phyloP scores from a whole-genome alignment of 495 filamentous ascomycete species.

The Annulohypoxylon nitens region DNA sequence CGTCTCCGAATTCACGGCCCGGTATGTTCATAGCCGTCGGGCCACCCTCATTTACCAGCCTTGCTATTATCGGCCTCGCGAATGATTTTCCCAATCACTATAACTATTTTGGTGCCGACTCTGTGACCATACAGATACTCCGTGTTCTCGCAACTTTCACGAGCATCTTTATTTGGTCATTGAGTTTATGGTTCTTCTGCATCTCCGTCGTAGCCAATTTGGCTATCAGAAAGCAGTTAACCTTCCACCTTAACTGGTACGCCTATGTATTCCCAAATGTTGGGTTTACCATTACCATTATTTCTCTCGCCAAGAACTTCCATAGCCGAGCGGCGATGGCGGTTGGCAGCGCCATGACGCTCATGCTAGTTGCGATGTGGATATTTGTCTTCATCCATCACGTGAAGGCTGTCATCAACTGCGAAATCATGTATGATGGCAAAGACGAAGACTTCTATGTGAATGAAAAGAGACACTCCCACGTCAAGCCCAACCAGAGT shows the following conservation, averaged over 20 bases:
- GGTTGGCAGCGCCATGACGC: slow-evolving; percentile 65
- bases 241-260: slow-evolving; percentile 69
- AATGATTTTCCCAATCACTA: slow-evolving; percentile 55
- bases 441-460: slow-evolving; percentile 70
- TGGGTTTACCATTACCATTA: slow-evolving; percentile 65
- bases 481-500: slow-evolving; percentile 38
- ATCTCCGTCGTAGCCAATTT: slow-evolving; percentile 68
- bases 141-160: slow-evolving; percentile 50
- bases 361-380: slow-evolving; percentile 69
- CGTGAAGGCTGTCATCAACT: slow-evolving; percentile 63
- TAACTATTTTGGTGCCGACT: slow-evolving; percentile 42
- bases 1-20: slow-evolving; percentile 62
- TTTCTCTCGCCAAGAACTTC: slow-evolving; percentile 60
- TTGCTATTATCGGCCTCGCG: slow-evolving; percentile 76
- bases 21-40: slow-evolving; percentile 82
- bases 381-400: slow-evolving; percentile 67
- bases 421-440: slow-evolving; percentile 72
- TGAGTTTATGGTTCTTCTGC: slow-evolving; percentile 80
- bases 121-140: slow-evolving; percentile 44
- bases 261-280: slow-evolving; percentile 71
- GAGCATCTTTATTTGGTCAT: slow-evolving; percentile 75
- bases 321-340: slow-evolving; percentile 59
- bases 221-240: slow-evolving; percentile 63
- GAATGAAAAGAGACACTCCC: slow-evolving; percentile 42
- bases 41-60: slow-evolving; percentile 75